Base-by-base conservation (phyloP, 176 grass and related monocot species). In the Eragrostis nindensis region DNA sequence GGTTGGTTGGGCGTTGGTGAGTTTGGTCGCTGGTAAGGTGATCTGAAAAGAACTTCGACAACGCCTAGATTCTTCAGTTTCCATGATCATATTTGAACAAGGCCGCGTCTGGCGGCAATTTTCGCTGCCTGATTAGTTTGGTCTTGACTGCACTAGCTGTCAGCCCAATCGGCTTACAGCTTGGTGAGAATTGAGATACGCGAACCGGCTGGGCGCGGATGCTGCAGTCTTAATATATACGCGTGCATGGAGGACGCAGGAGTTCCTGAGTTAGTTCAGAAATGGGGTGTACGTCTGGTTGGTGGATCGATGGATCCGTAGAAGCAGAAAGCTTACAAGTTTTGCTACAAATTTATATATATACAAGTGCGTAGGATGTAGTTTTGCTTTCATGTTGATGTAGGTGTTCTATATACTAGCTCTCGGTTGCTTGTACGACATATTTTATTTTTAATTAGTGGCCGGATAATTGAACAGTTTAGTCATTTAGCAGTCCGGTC, bases 1-100 rank as follows among this genome's bases (percentile, higher is more conserved):
- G 22, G 57, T 61, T 50, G 10, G 67, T 87, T 87, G 68, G 73
- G 21, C 67, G 59, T 78, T 71, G 74, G 47, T 80, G 32, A 75
- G 70, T 71, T 80, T 80, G 52, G 81, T 84, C 44, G 61, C 40
- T n/a, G 5, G 17, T 78, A 16, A 67, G 32, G 67, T 83, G 17
- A 50, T 36, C 61, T 2, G 38, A 70, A 26, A 5, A 77, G 19
- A n/a, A n/a, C 3, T 43, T 64, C 11, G 75, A 73, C 24, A 47
- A 0, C 0, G 18, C 13, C 41, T 68, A 52, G 40, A 79, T 53
- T 74, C 57, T 77, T 79, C 42, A 74, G 39, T 30, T 78, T 47
- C 67, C 12, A 38, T 16, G 5, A 30, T 69, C 52, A 50, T 2
- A 40, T 62, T 69, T 45, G 4, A 1, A 30, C 46, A 13, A 25